Evolutionary conservation across 345 rosid genomes (phyloP).

Genomic region (Physaria fendleri): DNA sequence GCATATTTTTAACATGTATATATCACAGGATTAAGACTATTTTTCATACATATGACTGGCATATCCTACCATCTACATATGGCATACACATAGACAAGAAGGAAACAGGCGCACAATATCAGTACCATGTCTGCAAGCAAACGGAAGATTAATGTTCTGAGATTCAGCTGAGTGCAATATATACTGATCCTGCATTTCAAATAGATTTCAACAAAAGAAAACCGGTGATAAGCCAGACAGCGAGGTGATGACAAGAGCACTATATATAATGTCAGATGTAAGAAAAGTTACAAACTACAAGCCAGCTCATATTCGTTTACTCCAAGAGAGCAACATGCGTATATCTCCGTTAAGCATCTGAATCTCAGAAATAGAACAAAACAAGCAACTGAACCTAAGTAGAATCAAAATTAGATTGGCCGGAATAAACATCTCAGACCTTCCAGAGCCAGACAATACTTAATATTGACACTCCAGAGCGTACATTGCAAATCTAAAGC

Average conservation of each 20-base stretch:
- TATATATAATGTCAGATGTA: neutral
- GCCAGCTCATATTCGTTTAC: neutral
- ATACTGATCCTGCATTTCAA: conserved; percentile 78
- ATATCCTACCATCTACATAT: neutral
- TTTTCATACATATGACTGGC: neutral
- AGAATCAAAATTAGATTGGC: neutral
- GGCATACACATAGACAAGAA: neutral
- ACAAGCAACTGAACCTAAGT: neutral
- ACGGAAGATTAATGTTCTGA: conserved; percentile 76
- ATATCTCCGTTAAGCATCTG: neutral
- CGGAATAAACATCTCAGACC: neutral
- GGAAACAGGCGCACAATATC: neutral
- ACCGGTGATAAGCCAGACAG: neutral
- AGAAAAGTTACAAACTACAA: neutral
- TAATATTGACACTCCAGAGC: neutral
- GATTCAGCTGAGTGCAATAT: conserved; percentile 90
- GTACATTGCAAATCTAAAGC: neutral
- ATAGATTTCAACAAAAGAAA: neutral
- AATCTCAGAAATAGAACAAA: neutral
- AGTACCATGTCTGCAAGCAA: conserved; percentile 98
- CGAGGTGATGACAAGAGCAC: neutral
- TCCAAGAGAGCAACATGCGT: too few relatives aligned
- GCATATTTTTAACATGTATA: neutral
- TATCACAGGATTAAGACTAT: neutral
- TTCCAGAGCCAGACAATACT: neutral